Percentiles rank a stretch among this genome's conserved stretches.
Evolutionary conservation across 371 early-diverging fungal species (phyloP).

Genomic region (Phascolomyces articulosus): DNA sequence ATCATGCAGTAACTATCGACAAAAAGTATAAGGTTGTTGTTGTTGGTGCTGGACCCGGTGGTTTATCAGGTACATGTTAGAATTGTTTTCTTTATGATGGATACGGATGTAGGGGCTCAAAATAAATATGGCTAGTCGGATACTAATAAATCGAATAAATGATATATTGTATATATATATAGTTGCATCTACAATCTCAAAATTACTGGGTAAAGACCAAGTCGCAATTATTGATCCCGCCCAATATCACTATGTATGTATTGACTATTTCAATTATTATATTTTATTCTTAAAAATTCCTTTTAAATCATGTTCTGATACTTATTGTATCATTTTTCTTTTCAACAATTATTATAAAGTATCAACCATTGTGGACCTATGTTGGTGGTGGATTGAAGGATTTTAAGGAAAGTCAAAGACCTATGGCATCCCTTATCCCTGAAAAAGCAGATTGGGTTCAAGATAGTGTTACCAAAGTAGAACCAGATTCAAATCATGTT

Average conservation of each 20-base stretch:
- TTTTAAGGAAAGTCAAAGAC: conserved; percentile 68
- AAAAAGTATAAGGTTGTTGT: conserved; percentile 65
- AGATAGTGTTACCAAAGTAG: conserved; percentile 67
- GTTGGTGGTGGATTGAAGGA: conserved; percentile 89
- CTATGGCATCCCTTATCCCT: conserved; percentile 74
- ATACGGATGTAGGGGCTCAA: too few relatives aligned
- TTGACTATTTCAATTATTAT: conserved; percentile 53
- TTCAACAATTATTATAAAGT: conserved; percentile 85
- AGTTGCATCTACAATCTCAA: conserved; percentile 66
- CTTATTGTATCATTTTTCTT: too few relatives aligned
- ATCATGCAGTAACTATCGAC: conserved; percentile 10
- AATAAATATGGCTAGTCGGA: too few relatives aligned
- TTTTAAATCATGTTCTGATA: too few relatives aligned
- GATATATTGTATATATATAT: neutral
- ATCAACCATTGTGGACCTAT: conserved; percentile 91
- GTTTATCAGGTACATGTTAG: conserved; percentile 53
- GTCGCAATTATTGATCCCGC: conserved; percentile 86
- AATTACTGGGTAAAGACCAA: conserved; percentile 64
- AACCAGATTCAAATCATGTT: conserved; percentile 74
- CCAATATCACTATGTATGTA: conserved; percentile 72
- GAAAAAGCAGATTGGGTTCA: conserved; percentile 77
- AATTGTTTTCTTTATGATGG: too few relatives aligned
- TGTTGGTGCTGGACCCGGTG: conserved; percentile 71
- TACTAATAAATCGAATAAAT: too few relatives aligned
- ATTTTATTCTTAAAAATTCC: too few relatives aligned